Conservation (phyloP, 768 basidiomycete species). For the Lactarius sp. region DNA sequence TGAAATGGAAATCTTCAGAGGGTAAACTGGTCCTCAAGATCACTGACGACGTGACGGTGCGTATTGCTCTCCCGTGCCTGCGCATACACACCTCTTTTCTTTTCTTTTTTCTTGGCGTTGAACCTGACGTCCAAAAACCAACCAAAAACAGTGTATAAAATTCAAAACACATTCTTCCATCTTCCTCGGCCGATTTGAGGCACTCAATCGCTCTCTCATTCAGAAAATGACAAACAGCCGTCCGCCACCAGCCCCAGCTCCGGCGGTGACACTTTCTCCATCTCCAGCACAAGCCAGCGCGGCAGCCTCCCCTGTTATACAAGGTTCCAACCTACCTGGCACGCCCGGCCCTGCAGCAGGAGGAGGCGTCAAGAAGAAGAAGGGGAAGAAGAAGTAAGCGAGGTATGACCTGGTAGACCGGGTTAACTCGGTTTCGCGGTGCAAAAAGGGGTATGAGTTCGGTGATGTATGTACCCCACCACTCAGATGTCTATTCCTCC, state of each 20-base stretch:
- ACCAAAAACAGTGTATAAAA: constrained; percentile 79
- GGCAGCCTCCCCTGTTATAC: constrained; percentile 2
- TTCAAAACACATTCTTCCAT: constrained; percentile 94
- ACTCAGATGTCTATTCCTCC: not conserved
- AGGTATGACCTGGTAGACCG: not conserved
- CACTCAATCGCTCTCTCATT: constrained; percentile 81
- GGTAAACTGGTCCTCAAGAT: constrained; percentile 90
- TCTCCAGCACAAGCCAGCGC: constrained; percentile 14
- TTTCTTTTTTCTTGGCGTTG: not conserved
- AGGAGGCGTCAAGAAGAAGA: constrained; percentile 67
- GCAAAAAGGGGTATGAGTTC: not conserved
- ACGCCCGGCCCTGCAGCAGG: constrained; percentile 34
- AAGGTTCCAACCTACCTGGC: constrained; percentile 10
- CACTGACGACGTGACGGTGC: constrained; percentile 83
- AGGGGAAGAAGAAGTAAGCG: constrained; percentile 78
- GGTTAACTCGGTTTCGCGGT: not conserved
- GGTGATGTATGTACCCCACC: not conserved
- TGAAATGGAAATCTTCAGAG: constrained; percentile 86
- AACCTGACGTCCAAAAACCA: not conserved
- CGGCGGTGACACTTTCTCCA: not conserved
- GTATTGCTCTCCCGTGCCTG: constrained; percentile 30
- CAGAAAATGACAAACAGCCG: constrained; percentile 76
- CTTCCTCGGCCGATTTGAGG: constrained; percentile 94
- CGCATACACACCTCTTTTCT: not conserved
- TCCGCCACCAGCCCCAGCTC: constrained; percentile 10